phyloP scores from a whole-genome alignment of 345 rosid genomes.

The Linum lewisii region DNA sequence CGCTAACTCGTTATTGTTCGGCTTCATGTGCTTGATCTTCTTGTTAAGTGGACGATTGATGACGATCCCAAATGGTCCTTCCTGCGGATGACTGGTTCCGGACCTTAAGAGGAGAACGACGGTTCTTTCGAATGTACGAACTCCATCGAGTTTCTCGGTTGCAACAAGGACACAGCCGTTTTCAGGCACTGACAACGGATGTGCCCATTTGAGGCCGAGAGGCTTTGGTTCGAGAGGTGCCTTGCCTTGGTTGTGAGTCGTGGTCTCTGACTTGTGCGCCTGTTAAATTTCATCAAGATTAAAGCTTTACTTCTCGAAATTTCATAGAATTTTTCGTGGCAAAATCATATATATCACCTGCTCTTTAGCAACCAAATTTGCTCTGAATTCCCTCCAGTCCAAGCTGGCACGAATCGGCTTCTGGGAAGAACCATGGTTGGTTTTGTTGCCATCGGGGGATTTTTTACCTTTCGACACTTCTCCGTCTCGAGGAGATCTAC shows the following conservation, averaged over 20 bases:
- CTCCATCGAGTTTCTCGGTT: slow-evolving; percentile 85
- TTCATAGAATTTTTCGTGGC: neutral
- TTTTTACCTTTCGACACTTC: slow-evolving; percentile 49
- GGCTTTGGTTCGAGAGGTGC: slow-evolving; percentile 39
- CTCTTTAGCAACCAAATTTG: slow-evolving; percentile 54
- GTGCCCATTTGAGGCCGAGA: slow-evolving; percentile 73
- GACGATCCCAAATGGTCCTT: slow-evolving; percentile 85
- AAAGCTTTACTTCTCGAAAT: neutral
- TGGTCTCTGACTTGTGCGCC: slow-evolving; percentile 45
- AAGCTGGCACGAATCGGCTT: slow-evolving; percentile 33
- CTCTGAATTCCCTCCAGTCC: slow-evolving; percentile 96
- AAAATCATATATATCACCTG: slow-evolving; percentile 41
- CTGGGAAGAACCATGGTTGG: slow-evolving; percentile 43
- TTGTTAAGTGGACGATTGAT: slow-evolving; percentile 79
- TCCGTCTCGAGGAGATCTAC: slow-evolving; percentile 39
- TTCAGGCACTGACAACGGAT: slow-evolving; percentile 85
- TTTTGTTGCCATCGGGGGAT: slow-evolving; percentile 42
- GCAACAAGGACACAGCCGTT: slow-evolving; percentile 92
- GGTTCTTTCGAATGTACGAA: slow-evolving; percentile 65
- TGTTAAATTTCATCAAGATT: slow-evolving; percentile 20
- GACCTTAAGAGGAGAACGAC: slow-evolving; percentile 89
- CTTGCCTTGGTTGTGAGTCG: slow-evolving; percentile 37
- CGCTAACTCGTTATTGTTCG: slow-evolving; percentile 60
- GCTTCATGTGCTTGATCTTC: slow-evolving; percentile 69
- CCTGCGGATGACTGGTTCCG: slow-evolving; percentile 76